Evolutionary conservation across 768 basidiomycete genomes (phyloP).

Genomic region (Dioszegia hungarica): DNA sequence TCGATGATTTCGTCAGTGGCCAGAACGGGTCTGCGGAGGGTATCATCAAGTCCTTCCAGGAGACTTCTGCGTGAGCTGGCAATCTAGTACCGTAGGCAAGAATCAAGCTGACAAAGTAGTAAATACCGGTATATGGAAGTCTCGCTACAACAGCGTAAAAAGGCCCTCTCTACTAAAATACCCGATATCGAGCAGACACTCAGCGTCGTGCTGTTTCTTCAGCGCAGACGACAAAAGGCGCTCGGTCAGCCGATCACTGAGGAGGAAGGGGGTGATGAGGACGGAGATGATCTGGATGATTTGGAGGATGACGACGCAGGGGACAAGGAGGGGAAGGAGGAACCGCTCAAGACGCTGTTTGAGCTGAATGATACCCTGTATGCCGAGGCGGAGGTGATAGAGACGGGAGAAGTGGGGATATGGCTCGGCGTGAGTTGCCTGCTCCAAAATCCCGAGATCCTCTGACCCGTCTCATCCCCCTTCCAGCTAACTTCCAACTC

Average conservation of each 20-base stretch:
- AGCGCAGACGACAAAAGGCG: constrained; percentile 62
- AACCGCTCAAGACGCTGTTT: constrained; percentile 72
- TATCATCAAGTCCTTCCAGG: constrained; percentile 75
- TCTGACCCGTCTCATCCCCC: too few species aligned
- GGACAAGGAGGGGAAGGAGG: constrained; percentile 48
- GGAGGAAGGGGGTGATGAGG: constrained; percentile 18
- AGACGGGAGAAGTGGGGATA: constrained; percentile 81
- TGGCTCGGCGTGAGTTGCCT: constrained; percentile 95
- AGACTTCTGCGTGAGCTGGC: constrained; percentile 87
- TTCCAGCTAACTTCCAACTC: too few species aligned
- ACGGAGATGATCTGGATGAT: constrained; percentile 55
- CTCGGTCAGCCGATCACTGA: constrained; percentile 46
- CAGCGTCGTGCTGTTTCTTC: constrained; percentile 76
- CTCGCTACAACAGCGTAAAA: constrained; percentile 70
- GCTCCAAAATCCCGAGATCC: too few species aligned
- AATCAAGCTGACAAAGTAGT: constrained; percentile 52
- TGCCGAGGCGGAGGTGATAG: constrained; percentile 81
- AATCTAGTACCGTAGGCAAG: not conserved
- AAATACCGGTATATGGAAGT: constrained; percentile 99
- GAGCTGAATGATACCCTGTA: constrained; percentile 94
- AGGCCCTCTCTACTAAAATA: constrained; percentile 84
- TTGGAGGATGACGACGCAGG: constrained; percentile 51
- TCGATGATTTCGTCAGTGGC: constrained; percentile 78
- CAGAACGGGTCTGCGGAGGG: constrained; percentile 71
- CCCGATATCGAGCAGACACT: constrained; percentile 93